phyloP scores from a whole-genome alignment of 768 basidiomycete genomes.

The Sporobolomyces phaffii region DNA sequence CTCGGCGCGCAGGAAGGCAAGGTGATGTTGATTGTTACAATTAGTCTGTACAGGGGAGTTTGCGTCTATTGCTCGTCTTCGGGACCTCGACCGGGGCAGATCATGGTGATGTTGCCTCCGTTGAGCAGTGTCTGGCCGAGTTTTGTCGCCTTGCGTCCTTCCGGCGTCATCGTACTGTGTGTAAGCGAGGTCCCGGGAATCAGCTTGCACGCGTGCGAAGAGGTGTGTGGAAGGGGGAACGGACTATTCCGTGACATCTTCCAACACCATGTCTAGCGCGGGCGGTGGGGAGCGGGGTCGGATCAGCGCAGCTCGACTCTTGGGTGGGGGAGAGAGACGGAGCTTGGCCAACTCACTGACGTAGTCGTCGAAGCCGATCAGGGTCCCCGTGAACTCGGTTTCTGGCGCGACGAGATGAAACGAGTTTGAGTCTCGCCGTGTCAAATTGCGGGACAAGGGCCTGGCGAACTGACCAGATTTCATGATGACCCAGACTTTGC shows the following conservation, averaged over 20 bases:
- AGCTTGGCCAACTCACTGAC: conserved; percentile 76
- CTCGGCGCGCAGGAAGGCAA: too few relatives aligned
- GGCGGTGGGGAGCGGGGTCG: too few relatives aligned
- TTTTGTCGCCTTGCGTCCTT: conserved; percentile 65
- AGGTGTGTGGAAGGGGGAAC: conserved; percentile 43
- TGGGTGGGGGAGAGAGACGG: background rate
- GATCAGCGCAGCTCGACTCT: too few relatives aligned
- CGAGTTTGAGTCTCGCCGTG: background rate
- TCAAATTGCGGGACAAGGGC: too few relatives aligned
- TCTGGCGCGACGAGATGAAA: conserved; percentile 53
- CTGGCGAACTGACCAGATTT: conserved; percentile 50
- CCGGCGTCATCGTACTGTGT: conserved; percentile 72
- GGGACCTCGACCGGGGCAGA: conserved; percentile 12
- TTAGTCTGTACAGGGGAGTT: background rate
- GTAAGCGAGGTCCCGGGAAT: too few relatives aligned
- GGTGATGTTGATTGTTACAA: too few relatives aligned
- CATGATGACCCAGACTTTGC: conserved; percentile 96
- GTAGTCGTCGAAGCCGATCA: conserved; percentile 96
- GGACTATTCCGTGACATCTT: conserved; percentile 94
- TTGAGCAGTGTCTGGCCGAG: conserved; percentile 84
- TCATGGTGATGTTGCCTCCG: conserved; percentile 71
- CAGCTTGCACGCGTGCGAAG: background rate
- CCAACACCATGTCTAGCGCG: conserved; percentile 77
- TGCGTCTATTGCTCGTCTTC: conserved; percentile 15
- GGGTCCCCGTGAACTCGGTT: conserved; percentile 88